phyloP scores from a whole-genome alignment of 129 eudicot species.

The Oenanthe sinensis region DNA sequence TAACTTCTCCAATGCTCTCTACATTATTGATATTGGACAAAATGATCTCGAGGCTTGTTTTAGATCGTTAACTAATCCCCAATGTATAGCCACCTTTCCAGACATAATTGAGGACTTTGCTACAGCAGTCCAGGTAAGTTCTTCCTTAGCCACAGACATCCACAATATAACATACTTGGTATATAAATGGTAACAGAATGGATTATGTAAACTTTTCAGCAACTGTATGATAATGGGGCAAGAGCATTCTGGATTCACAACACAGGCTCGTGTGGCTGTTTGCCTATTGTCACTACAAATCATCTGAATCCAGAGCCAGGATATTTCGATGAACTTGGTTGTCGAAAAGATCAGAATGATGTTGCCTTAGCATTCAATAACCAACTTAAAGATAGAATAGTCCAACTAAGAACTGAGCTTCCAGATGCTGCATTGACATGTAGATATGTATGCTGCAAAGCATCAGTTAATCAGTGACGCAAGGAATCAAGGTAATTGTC shows the following conservation, averaged over 20 bases:
- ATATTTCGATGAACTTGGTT: conserved; percentile 51
- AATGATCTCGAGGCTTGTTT: conserved; percentile 48
- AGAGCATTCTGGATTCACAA: conserved; percentile 81
- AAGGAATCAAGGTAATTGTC: conserved; percentile 48
- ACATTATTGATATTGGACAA: conserved; percentile 72
- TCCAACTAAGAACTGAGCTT: conserved; percentile 44
- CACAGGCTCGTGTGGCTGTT: conserved; percentile 83
- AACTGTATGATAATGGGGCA: conserved; percentile 52
- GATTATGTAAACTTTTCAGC: conserved; percentile 22
- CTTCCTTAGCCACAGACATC: not conserved
- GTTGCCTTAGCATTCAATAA: conserved; percentile 54
- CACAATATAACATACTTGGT: not conserved
- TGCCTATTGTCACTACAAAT: conserved; percentile 35
- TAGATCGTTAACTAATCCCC: conserved; percentile 30
- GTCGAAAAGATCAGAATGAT: conserved; percentile 40
- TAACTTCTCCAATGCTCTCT: conserved; percentile 53
- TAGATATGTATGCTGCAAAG: conserved; percentile 62
- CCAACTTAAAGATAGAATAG: conserved; percentile 45
- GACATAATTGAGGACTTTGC: conserved; percentile 31
- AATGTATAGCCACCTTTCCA: conserved; percentile 26
- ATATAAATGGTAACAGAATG: not conserved
- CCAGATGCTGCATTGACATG: conserved; percentile 49
- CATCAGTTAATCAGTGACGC: conserved; percentile 44
- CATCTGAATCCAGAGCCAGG: conserved; percentile 32
- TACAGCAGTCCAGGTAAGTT: conserved; percentile 38